A percentile compares a stretch with the other conserved stretches of the same genome.
These are phyloP conservation scores for Brettanomyces naardenensis DNA, from an alignment of 805 yeast species.

Conservation along the genomic window DNA sequence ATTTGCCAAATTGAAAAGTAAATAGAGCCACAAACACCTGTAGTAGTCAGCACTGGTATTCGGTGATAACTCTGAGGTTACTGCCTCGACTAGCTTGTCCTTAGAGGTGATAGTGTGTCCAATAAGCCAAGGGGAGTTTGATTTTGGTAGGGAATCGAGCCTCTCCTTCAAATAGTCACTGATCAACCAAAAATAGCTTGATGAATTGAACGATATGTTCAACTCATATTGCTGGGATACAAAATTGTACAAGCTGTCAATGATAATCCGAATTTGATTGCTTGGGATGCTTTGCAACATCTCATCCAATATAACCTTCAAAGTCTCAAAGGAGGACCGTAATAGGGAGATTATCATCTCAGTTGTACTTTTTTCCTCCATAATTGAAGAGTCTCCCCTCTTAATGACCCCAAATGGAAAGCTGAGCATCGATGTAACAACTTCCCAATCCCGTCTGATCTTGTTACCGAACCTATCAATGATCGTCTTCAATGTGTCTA, in stretches of 20 bases:
- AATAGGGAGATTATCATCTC: slow-evolving; percentile 46
- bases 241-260: slow-evolving; percentile 67
- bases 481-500: slow-evolving; percentile 62
- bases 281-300: slow-evolving; percentile 68
- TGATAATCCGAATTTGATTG: slow-evolving; percentile 51
- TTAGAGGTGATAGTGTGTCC: slow-evolving; percentile 15
- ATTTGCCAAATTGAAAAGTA: slow-evolving; percentile 52
- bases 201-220: slow-evolving; percentile 85
- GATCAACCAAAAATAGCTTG: slow-evolving; percentile 86
- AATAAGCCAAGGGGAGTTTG: slow-evolving; percentile 3
- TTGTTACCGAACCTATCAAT: slow-evolving; percentile 69
- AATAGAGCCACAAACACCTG: slow-evolving; percentile 52
- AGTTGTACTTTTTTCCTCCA: slow-evolving; percentile 27
- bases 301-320: slow-evolving; percentile 81
- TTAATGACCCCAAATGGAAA: slow-evolving; percentile 46
- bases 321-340: slow-evolving; percentile 69
- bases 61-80: not conserved
- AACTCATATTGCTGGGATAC: slow-evolving; percentile 65
- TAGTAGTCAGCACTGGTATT: slow-evolving; percentile 15
- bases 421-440: slow-evolving; percentile 53
- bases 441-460: slow-evolving; percentile 56
- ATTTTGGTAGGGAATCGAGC: slow-evolving; percentile 2
- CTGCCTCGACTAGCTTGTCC: slow-evolving; percentile 12
- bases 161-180: slow-evolving; percentile 61
- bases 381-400: slow-evolving; percentile 14